Evolutionary conservation across 2,329 filamentous ascomycete genomes (phyloP), one percentile per base, ranked within the genome.

Genomic region (Pseudogymnoascus sp.): DNA sequence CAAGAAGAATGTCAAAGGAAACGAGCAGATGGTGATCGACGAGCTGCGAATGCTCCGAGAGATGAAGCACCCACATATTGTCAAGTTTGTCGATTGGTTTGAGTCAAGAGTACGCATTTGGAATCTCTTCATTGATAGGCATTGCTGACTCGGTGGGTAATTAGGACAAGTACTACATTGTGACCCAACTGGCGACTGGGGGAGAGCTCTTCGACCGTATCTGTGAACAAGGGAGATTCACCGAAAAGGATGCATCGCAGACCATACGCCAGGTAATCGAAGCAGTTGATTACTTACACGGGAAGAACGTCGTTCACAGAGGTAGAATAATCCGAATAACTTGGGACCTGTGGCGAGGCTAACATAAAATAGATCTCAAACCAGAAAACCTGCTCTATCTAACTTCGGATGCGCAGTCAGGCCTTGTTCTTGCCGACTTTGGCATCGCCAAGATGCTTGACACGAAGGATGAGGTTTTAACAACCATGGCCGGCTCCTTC

Each of bases 151-250:
- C 26, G 33, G 59, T 33, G 28, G 28, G 50, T 6, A 15, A 35
- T 33, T 71, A 96, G 92, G 95, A 99, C 81, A 99, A 99, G 81
- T 99, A 96, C 80, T 99, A 99, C 77, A 97, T 99, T 70, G 93
- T 99, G 71, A 99, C 95, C 33, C 89, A 99, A 77, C 83, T 99
- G 63, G 95, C 95, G 44, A 96, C 91, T 0, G 95, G 95, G 69
- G 95, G 95, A 75, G 95, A 99, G 79, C 80, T 99, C 67, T 99
- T 99, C 76, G 95, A 99, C 74, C 88, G 96, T 64, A 99, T 99
- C 71, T 99, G 95, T 79, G 93, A 97, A 74, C 90, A 96, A 77
- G 96, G 95, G 71, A 96, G 91, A 75, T 99, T 97, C 78, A 99
- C 95, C 13, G 95, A 99, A 76, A 97, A 96, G 79, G 95, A 99